Evolutionary conservation across 2,329 filamentous ascomycete species (phyloP).

Genomic region (Ceratocystis huliohia): DNA sequence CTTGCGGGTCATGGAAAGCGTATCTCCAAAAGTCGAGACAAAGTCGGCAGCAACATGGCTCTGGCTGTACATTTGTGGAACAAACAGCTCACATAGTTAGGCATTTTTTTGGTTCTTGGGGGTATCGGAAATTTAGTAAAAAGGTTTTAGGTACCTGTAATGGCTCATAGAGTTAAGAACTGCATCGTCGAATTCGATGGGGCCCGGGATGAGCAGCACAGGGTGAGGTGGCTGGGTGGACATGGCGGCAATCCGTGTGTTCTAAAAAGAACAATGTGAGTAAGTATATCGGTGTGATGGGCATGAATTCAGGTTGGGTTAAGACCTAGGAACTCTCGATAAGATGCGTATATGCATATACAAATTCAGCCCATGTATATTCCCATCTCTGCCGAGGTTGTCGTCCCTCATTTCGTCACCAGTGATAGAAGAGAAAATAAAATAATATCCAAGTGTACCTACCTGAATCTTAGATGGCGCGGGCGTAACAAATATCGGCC

Average conservation of each 20-base stretch:
- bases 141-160: slow-evolving; percentile 50
- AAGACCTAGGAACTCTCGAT: neutral
- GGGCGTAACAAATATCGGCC: neutral
- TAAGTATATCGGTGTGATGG: neutral
- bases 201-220: slow-evolving; percentile 86
- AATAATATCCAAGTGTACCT: neutral
- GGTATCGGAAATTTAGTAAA: slow-evolving; percentile 2
- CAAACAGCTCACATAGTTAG: neutral
- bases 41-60: slow-evolving; percentile 86
- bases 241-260: slow-evolving; percentile 33
- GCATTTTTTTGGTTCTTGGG: slow-evolving; percentile 15
- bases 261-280: slow-evolving; percentile 5
- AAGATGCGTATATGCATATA: neutral
- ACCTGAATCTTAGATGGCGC: neutral
- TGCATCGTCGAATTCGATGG: slow-evolving; percentile 96
- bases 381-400: neutral
- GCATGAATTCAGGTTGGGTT: neutral
- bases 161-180: slow-evolving; percentile 92
- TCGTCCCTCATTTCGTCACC: neutral
- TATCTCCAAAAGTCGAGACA: slow-evolving; percentile 81
- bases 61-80: slow-evolving; percentile 46
- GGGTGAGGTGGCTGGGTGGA: slow-evolving; percentile 49
- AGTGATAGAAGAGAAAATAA: neutral
- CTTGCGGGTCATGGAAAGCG: slow-evolving; percentile 73
- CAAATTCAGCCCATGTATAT: neutral